Conservation (phyloP, 2,329 filamentous ascomycete genomes). For the Metarhizium album region DNA sequence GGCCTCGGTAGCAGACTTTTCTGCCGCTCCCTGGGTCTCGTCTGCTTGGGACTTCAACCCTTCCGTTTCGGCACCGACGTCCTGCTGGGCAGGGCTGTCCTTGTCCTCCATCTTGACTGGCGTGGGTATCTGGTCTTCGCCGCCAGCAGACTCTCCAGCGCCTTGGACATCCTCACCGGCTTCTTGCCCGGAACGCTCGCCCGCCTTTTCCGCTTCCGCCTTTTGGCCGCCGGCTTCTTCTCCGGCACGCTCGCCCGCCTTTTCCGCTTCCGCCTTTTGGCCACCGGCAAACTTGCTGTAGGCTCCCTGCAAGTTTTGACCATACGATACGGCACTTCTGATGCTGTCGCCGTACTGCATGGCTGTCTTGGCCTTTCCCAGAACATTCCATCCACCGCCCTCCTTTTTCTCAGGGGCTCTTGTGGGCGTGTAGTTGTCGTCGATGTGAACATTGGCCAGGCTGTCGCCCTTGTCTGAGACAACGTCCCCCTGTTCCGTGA, state of each 20-base stretch:
- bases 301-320: not conserved
- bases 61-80: slow-evolving; percentile 1
- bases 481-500: slow-evolving; percentile 24
- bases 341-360: slow-evolving; percentile 10
- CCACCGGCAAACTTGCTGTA: not conserved
- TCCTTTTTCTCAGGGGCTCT: slow-evolving; percentile 17
- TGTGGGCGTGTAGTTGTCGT: slow-evolving; percentile 20
- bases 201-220: not conserved
- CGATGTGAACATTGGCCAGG: slow-evolving; percentile 30
- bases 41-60: not conserved
- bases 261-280: not conserved
- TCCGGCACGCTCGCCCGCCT: not conserved
- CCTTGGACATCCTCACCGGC: not conserved
- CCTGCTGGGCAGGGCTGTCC: not conserved
- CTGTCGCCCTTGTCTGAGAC: slow-evolving; percentile 26
- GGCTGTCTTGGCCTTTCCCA: slow-evolving; percentile 18
- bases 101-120: slow-evolving; percentile 2
- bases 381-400: slow-evolving; percentile 17
- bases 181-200: not conserved
- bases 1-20: slow-evolving; percentile 4
- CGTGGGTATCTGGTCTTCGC: not conserved
- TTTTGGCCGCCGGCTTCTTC: not conserved
- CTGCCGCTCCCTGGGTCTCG: slow-evolving; percentile 6
- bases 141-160: not conserved
- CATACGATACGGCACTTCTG: slow-evolving; percentile 10